Base-by-base conservation (phyloP, 2,329 filamentous ascomycete species). In the Coniochaeta ligniaria region DNA sequence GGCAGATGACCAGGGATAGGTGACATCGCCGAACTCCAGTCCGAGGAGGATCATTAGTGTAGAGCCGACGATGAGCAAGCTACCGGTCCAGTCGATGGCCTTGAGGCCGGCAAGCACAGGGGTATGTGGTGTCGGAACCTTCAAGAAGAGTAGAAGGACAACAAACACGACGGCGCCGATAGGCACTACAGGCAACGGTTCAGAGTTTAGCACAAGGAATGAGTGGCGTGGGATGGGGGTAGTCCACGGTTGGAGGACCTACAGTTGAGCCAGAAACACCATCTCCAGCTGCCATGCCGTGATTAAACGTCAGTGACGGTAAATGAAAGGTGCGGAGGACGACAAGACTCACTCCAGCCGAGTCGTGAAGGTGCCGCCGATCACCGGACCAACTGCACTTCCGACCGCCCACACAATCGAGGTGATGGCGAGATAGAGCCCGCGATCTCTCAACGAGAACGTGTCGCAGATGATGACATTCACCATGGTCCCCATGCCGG, bases 1-100 rank as follows among this genome's bases (percentile, higher is more conserved):
- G 1, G 89, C 80, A 0, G 89, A 93, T 59, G 76, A 74, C 92
- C 92, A 96, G 1, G 92, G 88, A 64, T 84, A 85, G 24, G 80
- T 80, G 58, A 92, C 83, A 57, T 91, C 92, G 60, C 92, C 93
- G 63, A 94, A 91, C 69, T 96, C 89, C 12, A 96, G 83, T 0
- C 92, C 93, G 47, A 96, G 85, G 4, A 96, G 83, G 65, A 96
- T 80, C 90, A 96, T 94, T 22, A 96, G 78, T 0, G 90, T 93
- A 22, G 88, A 91, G 47, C 89, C 89, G 26, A 93, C 82, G 70
- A 96, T 84, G 33, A 82, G 73, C 5, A 81, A 16, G 60, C 77
- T 82, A 38, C 82, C 82, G 0, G 77, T 63, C 83, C 83, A 86
- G 72, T 86, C 83, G 54, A 86, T 78, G 20, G 87, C 87, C 35